A percentile compares a stretch with the other conserved stretches of the same genome.
phyloP scores from a whole-genome alignment of 371 early-diverging fungal species.

The Mortierella sp. region DNA sequence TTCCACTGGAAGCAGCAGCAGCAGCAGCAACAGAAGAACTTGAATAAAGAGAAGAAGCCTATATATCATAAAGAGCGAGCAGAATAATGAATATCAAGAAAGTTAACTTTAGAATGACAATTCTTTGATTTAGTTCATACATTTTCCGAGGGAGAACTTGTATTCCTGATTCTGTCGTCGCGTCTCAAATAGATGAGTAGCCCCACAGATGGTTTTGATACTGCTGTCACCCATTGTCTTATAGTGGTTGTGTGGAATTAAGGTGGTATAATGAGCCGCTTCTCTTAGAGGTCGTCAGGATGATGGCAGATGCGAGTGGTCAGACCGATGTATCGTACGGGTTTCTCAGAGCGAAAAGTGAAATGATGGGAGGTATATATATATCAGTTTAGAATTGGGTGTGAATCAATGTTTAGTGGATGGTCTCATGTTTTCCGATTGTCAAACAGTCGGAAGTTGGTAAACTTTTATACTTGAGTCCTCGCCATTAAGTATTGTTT shows the following conservation, averaged over 20 bases:
- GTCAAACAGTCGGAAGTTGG: not conserved
- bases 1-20: not conserved
- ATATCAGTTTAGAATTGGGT: not conserved
- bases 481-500: too few relatives aligned
- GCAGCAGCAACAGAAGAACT: not conserved
- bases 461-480: conserved; percentile 1
- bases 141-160: not conserved
- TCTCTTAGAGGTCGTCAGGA: not conserved
- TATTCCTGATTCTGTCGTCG: not conserved
- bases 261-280: not conserved
- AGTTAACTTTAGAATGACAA: not conserved
- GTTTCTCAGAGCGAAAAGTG: too few relatives aligned
- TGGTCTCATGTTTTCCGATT: not conserved
- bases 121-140: not conserved
- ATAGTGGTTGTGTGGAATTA: not conserved
- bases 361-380: too few relatives aligned
- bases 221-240: not conserved
- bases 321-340: not conserved
- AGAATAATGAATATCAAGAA: not conserved
- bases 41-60: not conserved
- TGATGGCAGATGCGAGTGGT: not conserved
- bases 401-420: too few relatives aligned
- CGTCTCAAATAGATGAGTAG: too few relatives aligned
- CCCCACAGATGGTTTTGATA: too few relatives aligned
- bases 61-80: not conserved